Evolutionary conservation across 2,329 filamentous ascomycete species (phyloP).

Genomic region (Herpotrichia juniperi): DNA sequence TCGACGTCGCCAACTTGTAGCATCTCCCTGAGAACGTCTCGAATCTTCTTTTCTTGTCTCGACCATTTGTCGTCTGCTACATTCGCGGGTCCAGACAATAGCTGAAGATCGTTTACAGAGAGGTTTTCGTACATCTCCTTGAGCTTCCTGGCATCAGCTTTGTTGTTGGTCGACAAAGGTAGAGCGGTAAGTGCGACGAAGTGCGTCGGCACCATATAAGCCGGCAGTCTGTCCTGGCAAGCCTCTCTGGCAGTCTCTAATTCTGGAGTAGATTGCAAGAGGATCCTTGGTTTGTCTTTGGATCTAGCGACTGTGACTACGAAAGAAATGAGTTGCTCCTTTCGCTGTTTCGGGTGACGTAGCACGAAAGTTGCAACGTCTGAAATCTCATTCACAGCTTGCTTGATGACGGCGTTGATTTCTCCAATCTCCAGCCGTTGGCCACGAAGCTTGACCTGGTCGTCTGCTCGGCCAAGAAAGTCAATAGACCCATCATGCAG

Average conservation of each 20-base stretch:
- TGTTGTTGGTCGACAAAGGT: slow-evolving; percentile 88
- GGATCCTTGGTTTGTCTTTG: slow-evolving; percentile 24
- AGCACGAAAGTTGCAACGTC: slow-evolving; percentile 80
- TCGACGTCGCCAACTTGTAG: slow-evolving; percentile 51
- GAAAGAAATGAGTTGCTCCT: slow-evolving; percentile 84
- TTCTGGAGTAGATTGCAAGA: slow-evolving; percentile 23
- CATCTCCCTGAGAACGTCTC: slow-evolving; percentile 61
- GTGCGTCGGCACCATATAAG: slow-evolving; percentile 91
- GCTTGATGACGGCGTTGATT: slow-evolving; percentile 82
- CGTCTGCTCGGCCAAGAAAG: slow-evolving; percentile 86
- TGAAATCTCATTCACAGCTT: slow-evolving; percentile 61
- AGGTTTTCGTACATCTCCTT: slow-evolving; percentile 69
- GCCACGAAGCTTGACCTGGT: slow-evolving; percentile 89
- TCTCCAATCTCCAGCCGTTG: slow-evolving; percentile 90
- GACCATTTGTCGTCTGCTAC: slow-evolving; percentile 31
- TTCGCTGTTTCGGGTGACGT: slow-evolving; percentile 73
- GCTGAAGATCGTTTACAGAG: slow-evolving; percentile 66
- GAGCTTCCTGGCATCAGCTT: slow-evolving; percentile 76
- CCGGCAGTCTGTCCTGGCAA: slow-evolving; percentile 74
- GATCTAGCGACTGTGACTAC: slow-evolving; percentile 43
- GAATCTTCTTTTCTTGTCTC: slow-evolving; percentile 55
- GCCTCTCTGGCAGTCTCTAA: slow-evolving; percentile 50
- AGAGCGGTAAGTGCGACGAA: slow-evolving; percentile 74
- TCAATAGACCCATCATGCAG: slow-evolving; percentile 82
- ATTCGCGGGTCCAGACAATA: slow-evolving; percentile 44